Conservation (phyloP, 75 land plant species). For the Cupressus sempervirens region DNA sequence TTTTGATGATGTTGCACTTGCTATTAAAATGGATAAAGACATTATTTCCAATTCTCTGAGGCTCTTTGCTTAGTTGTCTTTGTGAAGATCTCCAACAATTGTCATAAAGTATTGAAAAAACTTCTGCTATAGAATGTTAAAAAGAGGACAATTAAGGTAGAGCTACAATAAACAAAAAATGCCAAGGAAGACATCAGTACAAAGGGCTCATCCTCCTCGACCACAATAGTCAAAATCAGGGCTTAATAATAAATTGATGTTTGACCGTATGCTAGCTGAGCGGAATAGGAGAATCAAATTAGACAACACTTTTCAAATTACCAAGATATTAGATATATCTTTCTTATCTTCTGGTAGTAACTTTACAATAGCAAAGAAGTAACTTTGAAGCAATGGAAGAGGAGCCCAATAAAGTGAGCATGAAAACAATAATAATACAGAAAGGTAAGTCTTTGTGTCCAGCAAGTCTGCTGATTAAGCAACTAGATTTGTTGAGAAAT, state of each 20-base stretch:
- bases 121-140: neutral
- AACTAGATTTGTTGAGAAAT: neutral
- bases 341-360: too few relatives aligned
- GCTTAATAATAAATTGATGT: neutral
- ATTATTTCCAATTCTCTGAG: too few relatives aligned
- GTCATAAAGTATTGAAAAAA: too few relatives aligned
- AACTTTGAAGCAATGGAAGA: neutral
- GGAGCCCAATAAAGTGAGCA: neutral
- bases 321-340: neutral
- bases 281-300: constrained; percentile 1
- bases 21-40: too few relatives aligned
- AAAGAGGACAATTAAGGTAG: neutral
- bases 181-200: neutral
- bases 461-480: neutral
- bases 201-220: neutral
- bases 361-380: constrained; percentile 1
- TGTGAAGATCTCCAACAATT: too few relatives aligned
- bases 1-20: too few relatives aligned
- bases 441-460: neutral
- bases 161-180: neutral
- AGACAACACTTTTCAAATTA: neutral
- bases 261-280: neutral
- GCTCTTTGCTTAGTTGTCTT: too few relatives aligned
- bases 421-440: neutral
- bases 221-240: too few relatives aligned